Evolutionary conservation across 1,139 yeast species (phyloP), one percentile per base, ranked within the genome.

Genomic region (Kurtzmaniella quercitrusa): DNA sequence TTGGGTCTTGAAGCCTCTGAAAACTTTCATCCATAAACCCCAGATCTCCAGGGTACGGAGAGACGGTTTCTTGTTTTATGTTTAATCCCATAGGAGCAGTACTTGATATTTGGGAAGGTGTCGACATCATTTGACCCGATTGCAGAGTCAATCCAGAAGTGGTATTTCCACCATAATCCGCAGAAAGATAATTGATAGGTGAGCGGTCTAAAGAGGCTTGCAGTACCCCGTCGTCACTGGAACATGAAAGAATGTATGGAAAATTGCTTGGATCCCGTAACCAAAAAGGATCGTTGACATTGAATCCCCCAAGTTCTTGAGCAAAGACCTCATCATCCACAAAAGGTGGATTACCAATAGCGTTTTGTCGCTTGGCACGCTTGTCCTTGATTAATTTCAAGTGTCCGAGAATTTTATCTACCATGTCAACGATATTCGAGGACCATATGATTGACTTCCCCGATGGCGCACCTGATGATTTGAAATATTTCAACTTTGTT

Each of bases 251-350:
- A 42, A 64, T 67, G 45, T 63, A 66, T 1, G 74, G 74, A 26
- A 68, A 50, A 45, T 66, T 67, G 39, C 68, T 74, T 0, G 74
- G 73, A 42, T 65, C 66, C 2, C 73, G 62, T 39, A 67, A 57
- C 76, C 76, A 71, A 44, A 68, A 70, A 7, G 76, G 76, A 50
- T 71, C 76, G 41, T 57, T 59, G 38, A 68, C 52, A 40, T 68
- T 64, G 47, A 66, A 62, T 5, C 66, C 64, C 20, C 53, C 54
- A 33, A 57, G 51, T 11, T 45, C 47, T 16, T 57, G 55, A 3
- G 30, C 30, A 26, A 26, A 26, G 20, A 54, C 37, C 11, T 53
- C 55, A 2, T 51, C 45, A 9, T 34, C 44, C 8, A 36, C 38
- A 9, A 33, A 26, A 14, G 7, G n/a, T 21, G 38, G 11, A 39